Evolutionary conservation across 2,329 filamentous ascomycete species (phyloP).

Genomic region (Dothidotthia symphoricarpi): DNA sequence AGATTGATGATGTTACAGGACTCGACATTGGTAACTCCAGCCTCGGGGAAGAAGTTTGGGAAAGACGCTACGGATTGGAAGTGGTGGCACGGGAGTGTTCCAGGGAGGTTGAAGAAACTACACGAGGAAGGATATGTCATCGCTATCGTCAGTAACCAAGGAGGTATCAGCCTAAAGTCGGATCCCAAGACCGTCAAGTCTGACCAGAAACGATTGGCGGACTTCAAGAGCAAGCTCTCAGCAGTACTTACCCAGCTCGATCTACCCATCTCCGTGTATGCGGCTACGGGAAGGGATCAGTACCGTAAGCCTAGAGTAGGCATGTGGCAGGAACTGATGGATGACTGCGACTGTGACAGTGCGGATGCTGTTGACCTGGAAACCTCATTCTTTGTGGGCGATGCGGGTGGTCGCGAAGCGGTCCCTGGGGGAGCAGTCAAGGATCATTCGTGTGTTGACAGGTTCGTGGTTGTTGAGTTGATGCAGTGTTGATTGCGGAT

Average conservation of each 20-base stretch:
- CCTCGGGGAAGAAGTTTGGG: conserved; percentile 77
- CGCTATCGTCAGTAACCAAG: conserved; percentile 86
- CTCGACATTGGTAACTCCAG: conserved; percentile 78
- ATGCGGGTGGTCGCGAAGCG: conserved; percentile 63
- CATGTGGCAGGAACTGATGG: conserved; percentile 76
- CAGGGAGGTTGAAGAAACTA: conserved; percentile 63
- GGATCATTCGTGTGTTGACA: conserved; percentile 61
- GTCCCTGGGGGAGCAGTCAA: conserved; percentile 44
- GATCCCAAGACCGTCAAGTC: conserved; percentile 68
- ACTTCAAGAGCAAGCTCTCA: conserved; percentile 80
- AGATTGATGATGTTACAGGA: conserved; percentile 56
- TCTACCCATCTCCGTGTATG: conserved; percentile 77
- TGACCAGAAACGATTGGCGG: conserved; percentile 65
- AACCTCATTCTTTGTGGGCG: conserved; percentile 81
- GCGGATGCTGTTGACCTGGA: conserved; percentile 63
- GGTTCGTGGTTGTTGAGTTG: conserved; percentile 41
- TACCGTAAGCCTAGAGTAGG: conserved; percentile 84
- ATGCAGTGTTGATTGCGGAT: conserved; percentile 9
- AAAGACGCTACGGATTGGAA: conserved; percentile 78
- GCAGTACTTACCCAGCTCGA: conserved; percentile 69
- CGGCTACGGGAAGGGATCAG: conserved; percentile 76
- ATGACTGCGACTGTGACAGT: conserved; percentile 51
- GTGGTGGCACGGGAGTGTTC: conserved; percentile 82
- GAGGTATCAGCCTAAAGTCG: conserved; percentile 70
- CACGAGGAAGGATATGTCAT: conserved; percentile 74